Evolutionary conservation across 2,329 filamentous ascomycete genomes (phyloP), one percentile per base, ranked within the genome.

Genomic region (Hyphodiscus sp.): DNA sequence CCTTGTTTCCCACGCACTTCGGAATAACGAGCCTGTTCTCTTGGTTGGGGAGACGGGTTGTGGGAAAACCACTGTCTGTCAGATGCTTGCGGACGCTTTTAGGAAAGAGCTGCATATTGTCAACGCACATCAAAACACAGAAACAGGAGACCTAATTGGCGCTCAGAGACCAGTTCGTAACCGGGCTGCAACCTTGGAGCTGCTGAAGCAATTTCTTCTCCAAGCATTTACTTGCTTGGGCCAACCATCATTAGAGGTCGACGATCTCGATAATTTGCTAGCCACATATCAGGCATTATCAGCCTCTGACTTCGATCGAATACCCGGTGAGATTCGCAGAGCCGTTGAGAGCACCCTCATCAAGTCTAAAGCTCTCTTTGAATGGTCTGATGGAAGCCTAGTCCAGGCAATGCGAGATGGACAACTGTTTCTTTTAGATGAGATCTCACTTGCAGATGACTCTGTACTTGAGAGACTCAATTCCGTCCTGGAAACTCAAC

Each of bases 121-220:
- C 65, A 99, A 99, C 67, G 94, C 95, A 2, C 95, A 99, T 70
- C 92, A 97, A 62, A 99, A 99, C 61, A 91, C 94, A 0, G 95
- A 99, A 69, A 97, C 95, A 0, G 92, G 94, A 16, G 94, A 99
- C 69, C 77, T 99, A 11, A 97, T 99, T 60, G 94, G 94, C 59
- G 94, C 94, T 2, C 94, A 99, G 69, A 77, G 94, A 55, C 94
- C 94, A 2, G 82, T 97, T 20, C 81, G 95, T 58, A 97, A 97
- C 68, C 82, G 91, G 43, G 82, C 85, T 15, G 82, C 82, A 1
- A 82, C 95, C 33, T 73, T 88, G 38, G 81, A 86, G 26, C 70
- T 80, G 1, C 73, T 97, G 29, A 74, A 76, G 30, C 69, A 76
- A n/a, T 83, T 87, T 63, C 70, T 96, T 26, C 60, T 69, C 11